Evolutionary conservation across 1,284 basidiomycete species (phyloP), one percentile per base, ranked within the genome.

Genomic region (Meira miltonrushii): DNA sequence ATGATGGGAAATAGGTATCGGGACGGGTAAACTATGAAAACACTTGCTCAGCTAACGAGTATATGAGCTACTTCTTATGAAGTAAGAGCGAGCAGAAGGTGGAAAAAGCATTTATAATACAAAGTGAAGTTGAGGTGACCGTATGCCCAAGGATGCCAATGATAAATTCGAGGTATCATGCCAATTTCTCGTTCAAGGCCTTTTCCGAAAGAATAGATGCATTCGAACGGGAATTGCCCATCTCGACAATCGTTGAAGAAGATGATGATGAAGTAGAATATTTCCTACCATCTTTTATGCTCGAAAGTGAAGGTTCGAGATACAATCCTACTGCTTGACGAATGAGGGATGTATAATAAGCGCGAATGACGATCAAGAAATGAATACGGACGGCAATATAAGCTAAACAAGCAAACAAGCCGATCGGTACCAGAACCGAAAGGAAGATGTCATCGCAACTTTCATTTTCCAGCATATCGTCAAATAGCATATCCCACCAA

Each of bases 391-490:
- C 23, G 0, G 68, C 68, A 1, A 66, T 58, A 43, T 66, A 69
- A 25, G 63, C 46, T 0, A 68, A 39, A 0, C 63, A 64, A 12
- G 60, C 55, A n/a, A 68, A 54, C 52, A 69, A 55, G 25, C 67
- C 48, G 41, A 69, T 21, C 2, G 68, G 68, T 1, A 69, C 61
- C 3, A 69, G 19, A 0, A 63, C 63, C 2, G 65, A 57, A 9
- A 60, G n/a, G 56, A 69, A 67, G 23, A 59, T 59, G 41, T 69
- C 68, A 21, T 69, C 68, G 63, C 68, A 69, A 39, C 67, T 66
- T 33, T 69, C 68, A 1, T 59, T 58, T 1, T 57, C 61, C 37
- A 69, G 67, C 12, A 68, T 57, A 28, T 64, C 63, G 21, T 69
- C 68, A 0, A 69, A 25, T 15, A 66, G 12, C 1, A 62, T 59